Base-by-base conservation (phyloP, 352 stramenopile species). In the Aphanomyces cochlioides region DNA sequence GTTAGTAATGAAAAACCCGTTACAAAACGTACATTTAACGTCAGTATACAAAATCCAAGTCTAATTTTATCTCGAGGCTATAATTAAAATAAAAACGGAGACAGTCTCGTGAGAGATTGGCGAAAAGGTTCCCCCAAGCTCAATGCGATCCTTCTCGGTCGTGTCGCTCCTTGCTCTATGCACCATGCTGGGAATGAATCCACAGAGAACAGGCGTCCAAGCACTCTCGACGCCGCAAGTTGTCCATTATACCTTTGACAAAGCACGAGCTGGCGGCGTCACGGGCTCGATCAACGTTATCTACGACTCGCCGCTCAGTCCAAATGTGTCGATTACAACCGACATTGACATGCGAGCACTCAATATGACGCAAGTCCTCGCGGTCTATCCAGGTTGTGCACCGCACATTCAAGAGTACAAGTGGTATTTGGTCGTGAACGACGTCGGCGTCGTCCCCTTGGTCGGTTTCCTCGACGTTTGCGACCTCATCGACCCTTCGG, bases 311-410 rank as follows among this genome's bases (percentile, higher is more conserved):
- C 64, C 64, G 5, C 53, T 37, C 13, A 47, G 12, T 17, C 53
- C 64, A 7, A 47, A 13, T 7, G 64, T 70, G 8, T 61, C 64
- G n/a, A 70, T 70, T 41, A 38, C 28, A 13, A 39, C 64, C 15
- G 64, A 70, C 40, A 70, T 70, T 58, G 64, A 70, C 64, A 70
- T 70, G 64, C 36, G 47, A 21, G 64, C 64, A 17, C 64, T 70
- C 54, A 70, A 70, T 34, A 70, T 70, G 64, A 70, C 64, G 5
- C 45, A 70, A 70, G 64, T 70, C n/a, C 45, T 43, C 28, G 64
- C 64, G 36, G 36, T 70, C 10, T 50, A 70, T 36, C 64, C 64
- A 15, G 53, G 8, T 8, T 70, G 64, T 34, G 64, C 34, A 17
- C 50, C 53, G 17, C 64, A 61, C 40, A 70, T 70, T 41, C 53